Evolutionary conservation across 2,329 filamentous ascomycete genomes (phyloP).

Genomic region (Sarocladiaceae sp.): DNA sequence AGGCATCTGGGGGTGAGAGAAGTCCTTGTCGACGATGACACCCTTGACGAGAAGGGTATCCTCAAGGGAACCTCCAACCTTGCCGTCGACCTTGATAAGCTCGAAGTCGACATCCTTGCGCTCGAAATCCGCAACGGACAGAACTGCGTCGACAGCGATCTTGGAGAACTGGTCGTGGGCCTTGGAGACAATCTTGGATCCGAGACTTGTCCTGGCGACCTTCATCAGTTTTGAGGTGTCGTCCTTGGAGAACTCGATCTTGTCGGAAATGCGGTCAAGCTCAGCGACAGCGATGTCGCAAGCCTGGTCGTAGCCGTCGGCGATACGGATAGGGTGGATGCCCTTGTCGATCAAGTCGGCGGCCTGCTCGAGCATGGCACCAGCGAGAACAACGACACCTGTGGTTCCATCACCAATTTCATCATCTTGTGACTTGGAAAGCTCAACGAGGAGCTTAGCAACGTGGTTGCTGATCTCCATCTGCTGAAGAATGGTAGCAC

Average conservation of each 20-base stretch:
- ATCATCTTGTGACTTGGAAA: constrained; percentile 97
- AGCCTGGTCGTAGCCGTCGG: constrained; percentile 95
- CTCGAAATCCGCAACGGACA: constrained; percentile 93
- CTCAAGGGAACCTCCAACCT: constrained; percentile 90
- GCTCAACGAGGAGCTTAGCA: constrained; percentile 91
- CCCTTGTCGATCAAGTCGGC: constrained; percentile 99
- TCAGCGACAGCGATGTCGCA: constrained; percentile 94
- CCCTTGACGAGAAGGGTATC: constrained; percentile 94
- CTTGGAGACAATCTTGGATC: constrained; percentile 99
- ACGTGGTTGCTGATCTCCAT: constrained; percentile 99
- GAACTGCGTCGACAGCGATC: constrained; percentile 93
- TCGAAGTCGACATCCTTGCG: constrained; percentile 98
- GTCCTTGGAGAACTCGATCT: constrained; percentile 77
- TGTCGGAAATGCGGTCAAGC: constrained; percentile 89
- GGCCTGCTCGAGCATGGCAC: constrained; percentile 91
- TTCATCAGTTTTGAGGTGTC: constrained; percentile 84
- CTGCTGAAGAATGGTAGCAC: constrained; percentile 92
- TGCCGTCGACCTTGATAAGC: constrained; percentile 98
- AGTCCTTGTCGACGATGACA: constrained; percentile 99
- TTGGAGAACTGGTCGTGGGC: constrained; percentile 97
- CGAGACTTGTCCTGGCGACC: constrained; percentile 91
- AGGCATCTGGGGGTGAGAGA: constrained; percentile 99
- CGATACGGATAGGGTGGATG: constrained; percentile 97
- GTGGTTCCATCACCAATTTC: constrained; percentile 99
- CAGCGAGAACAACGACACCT: constrained; percentile 92